Percentiles rank a stretch among this genome's conserved stretches.
phyloP scores from a whole-genome alignment of 2,329 filamentous ascomycete species.

The Aspergillus ochraceus region DNA sequence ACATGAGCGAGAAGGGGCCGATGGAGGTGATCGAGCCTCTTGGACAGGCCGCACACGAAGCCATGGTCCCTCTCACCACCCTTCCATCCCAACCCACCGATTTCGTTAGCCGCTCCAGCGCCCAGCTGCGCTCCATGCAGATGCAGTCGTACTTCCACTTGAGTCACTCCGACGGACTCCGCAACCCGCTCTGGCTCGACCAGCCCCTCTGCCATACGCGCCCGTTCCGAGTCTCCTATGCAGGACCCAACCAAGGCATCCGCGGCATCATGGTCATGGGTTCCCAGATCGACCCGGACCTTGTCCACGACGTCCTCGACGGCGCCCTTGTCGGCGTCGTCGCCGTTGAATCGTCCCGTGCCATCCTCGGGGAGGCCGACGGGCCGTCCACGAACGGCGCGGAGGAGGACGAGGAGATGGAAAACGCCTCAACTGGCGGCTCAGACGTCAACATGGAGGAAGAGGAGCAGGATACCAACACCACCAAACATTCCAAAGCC shows the following conservation, averaged over 20 bases:
- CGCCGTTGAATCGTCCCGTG: constrained; percentile 43
- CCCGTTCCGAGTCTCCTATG: constrained; percentile 54
- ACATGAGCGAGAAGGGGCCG: constrained; percentile 52
- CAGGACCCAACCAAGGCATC: constrained; percentile 46
- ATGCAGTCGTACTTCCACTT: constrained; percentile 62
- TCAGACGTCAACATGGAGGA: constrained; percentile 22
- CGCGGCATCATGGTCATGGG: constrained; percentile 54
- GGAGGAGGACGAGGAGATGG: neutral
- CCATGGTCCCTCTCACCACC: constrained; percentile 42
- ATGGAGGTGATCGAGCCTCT: constrained; percentile 45
- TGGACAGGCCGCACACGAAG: constrained; percentile 39
- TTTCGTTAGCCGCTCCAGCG: constrained; percentile 48
- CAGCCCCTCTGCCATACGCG: constrained; percentile 46
- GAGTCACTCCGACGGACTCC: constrained; percentile 27
- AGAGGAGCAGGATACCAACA: neutral
- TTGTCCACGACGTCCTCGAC: constrained; percentile 53
- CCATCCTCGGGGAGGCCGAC: constrained; percentile 23
- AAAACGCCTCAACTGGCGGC: constrained; percentile 10
- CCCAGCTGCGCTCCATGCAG: constrained; percentile 58
- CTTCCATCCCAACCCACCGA: constrained; percentile 49
- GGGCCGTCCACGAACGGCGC: neutral
- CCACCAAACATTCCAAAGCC: neutral
- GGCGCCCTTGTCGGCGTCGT: constrained; percentile 57
- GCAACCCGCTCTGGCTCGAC: constrained; percentile 45
- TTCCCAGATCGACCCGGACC: constrained; percentile 48